phyloP scores from a whole-genome alignment of 2,329 filamentous ascomycete genomes.

The Fusarium sp. region DNA sequence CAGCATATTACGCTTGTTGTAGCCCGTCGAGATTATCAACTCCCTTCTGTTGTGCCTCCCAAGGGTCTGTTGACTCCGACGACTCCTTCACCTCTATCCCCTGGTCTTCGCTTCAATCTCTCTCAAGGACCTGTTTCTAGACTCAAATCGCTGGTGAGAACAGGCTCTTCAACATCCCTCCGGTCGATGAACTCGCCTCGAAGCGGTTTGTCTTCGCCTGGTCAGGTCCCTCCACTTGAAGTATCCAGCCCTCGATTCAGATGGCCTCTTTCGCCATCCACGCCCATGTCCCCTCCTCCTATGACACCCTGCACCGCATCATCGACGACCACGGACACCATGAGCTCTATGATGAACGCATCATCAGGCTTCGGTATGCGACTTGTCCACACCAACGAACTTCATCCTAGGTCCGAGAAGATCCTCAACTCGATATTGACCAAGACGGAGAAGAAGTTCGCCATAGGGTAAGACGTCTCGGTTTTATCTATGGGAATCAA shows the following conservation, averaged over 20 bases:
- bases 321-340: constrained; percentile 50
- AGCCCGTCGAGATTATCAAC: constrained; percentile 67
- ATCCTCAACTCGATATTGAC: constrained; percentile 61
- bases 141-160: constrained; percentile 51
- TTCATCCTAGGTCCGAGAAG: constrained; percentile 62
- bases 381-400: constrained; percentile 61
- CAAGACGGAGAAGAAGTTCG: constrained; percentile 64
- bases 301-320: constrained; percentile 63
- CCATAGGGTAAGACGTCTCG: constrained; percentile 52
- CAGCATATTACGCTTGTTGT: constrained; percentile 70
- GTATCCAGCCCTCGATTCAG: constrained; percentile 45
- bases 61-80: constrained; percentile 42
- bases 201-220: constrained; percentile 50
- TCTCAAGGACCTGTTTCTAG: constrained; percentile 50
- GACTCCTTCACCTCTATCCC: constrained; percentile 48
- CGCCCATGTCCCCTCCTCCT: constrained; percentile 57
- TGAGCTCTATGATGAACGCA: constrained; percentile 47
- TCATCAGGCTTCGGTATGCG: constrained; percentile 61
- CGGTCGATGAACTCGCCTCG: constrained; percentile 42
- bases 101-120: constrained; percentile 51
- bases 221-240: constrained; percentile 49
- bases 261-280: constrained; percentile 55
- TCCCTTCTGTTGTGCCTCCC: constrained; percentile 55
- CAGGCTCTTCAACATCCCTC: constrained; percentile 42
- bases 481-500: neutral